Evolutionary conservation across 2,329 filamentous ascomycete species (phyloP).

Genomic region (Volutella citrinella): DNA sequence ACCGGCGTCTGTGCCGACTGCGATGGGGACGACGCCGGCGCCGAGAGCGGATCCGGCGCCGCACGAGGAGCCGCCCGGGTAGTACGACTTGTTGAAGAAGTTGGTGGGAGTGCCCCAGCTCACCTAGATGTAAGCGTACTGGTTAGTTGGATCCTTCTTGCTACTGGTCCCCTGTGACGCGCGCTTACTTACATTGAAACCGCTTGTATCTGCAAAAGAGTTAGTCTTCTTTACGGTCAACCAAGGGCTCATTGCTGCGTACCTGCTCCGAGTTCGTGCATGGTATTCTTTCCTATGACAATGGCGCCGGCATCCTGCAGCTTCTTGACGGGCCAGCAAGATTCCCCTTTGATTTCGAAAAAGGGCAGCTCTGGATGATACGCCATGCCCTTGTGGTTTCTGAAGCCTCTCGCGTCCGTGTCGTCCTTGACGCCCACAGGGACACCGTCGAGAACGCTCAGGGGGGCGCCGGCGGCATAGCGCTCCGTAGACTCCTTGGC

Average conservation of each 20-base stretch:
- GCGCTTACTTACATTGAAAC: conserved; percentile 65
- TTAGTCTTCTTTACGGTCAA: no score
- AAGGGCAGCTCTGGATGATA: conserved; percentile 51
- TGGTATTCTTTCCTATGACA: conserved; percentile 71
- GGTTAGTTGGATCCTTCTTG: no score
- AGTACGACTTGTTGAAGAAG: conserved; percentile 73
- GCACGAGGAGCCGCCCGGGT: conserved; percentile 77
- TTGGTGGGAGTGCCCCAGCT: conserved; percentile 76
- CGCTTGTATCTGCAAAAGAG: conserved; percentile 63
- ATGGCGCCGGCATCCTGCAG: conserved; percentile 74
- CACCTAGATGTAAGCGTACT: no score
- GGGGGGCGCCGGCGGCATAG: conserved; percentile 62
- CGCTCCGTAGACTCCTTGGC: conserved; percentile 71
- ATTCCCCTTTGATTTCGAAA: conserved; percentile 51
- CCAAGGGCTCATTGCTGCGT: conserved; percentile 43
- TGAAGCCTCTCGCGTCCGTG: conserved; percentile 67
- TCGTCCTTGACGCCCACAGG: conserved; percentile 86
- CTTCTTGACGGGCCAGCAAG: conserved; percentile 68
- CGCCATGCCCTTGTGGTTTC: conserved; percentile 61
- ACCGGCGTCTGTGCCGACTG: conserved; percentile 72
- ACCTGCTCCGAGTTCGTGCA: conserved; percentile 75
- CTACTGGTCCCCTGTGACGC: no score
- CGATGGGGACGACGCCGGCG: conserved; percentile 70
- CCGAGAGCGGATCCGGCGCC: conserved; percentile 70
- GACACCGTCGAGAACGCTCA: conserved; percentile 75